A percentile compares a stretch with the other conserved stretches of the same genome.
phyloP scores from a whole-genome alignment of 2,329 filamentous ascomycete species.

The Aspergillus felis region DNA sequence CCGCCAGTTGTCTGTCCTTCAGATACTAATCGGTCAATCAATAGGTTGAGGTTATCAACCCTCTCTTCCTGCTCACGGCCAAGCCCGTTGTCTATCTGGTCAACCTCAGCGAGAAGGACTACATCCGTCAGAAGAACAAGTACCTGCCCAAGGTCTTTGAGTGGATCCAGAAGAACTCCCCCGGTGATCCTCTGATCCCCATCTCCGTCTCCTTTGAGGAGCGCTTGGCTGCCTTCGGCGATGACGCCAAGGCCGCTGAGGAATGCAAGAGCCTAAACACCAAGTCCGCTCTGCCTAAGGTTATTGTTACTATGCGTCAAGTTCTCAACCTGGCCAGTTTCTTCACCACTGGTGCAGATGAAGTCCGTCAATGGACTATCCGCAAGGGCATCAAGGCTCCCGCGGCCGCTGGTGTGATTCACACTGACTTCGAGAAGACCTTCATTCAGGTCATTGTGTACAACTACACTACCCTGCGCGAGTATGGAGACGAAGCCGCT shows the following conservation, averaged over 20 bases:
- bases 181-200: constrained; percentile 85
- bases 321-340: constrained; percentile 86
- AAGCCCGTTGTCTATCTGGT: constrained; percentile 97
- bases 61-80: constrained; percentile 87
- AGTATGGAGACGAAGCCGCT: constrained; percentile 80
- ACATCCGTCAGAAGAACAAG: constrained; percentile 99
- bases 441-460: constrained; percentile 97
- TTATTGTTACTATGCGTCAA: constrained; percentile 90
- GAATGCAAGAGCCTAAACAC: constrained; percentile 86
- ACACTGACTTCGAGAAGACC: constrained; percentile 97
- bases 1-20: constrained; percentile 11
- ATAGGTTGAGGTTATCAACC: constrained; percentile 96
- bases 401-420: constrained; percentile 94
- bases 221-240: constrained; percentile 75
- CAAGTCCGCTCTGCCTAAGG: constrained; percentile 86
- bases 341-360: constrained; percentile 94
- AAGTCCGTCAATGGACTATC: constrained; percentile 98
- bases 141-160: constrained; percentile 87
- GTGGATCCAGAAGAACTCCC: constrained; percentile 89
- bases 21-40: constrained; percentile 16
- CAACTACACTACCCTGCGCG: constrained; percentile 77
- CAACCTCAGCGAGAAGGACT: constrained; percentile 96
- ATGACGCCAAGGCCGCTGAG: constrained; percentile 70
- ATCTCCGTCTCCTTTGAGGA: constrained; percentile 93
- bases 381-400: constrained; percentile 96